A percentile compares a stretch with the other conserved stretches of the same genome.
Evolutionary conservation across 805 yeast genomes (phyloP).

Genomic region (Yarrowia osloensis): DNA sequence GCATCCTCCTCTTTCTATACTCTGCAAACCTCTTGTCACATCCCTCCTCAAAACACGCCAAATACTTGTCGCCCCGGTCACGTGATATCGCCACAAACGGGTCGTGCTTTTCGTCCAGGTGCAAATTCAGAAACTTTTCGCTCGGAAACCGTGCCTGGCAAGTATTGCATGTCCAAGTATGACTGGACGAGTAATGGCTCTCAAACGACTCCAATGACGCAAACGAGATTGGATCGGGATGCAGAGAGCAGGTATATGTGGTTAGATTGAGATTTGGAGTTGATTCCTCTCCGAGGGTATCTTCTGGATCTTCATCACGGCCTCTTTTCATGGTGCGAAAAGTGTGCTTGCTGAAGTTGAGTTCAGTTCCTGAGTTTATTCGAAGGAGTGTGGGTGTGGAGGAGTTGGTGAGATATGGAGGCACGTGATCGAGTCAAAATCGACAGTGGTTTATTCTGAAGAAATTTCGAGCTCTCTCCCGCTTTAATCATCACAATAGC

Average conservation of each 20-base stretch:
- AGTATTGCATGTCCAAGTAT: constrained; percentile 8
- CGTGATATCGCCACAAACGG: constrained; percentile 15
- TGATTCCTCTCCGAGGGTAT: background rate
- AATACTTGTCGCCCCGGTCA: constrained; percentile 22
- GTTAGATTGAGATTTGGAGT: background rate
- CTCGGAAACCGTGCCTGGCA: constrained; percentile 8
- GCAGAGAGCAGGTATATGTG: constrained; percentile 13
- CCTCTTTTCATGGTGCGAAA: background rate
- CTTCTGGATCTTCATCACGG: background rate
- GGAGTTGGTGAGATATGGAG: no score
- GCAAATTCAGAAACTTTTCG: constrained; percentile 4
- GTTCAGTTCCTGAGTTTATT: no score
- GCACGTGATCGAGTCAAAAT: no score
- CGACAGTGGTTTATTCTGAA: no score
- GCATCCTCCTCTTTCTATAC: background rate
- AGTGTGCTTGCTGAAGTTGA: background rate
- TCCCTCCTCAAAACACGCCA: background rate
- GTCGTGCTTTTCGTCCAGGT: constrained; percentile 24
- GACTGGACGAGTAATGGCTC: background rate
- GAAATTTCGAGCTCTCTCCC: no score
- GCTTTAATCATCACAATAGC: no score
- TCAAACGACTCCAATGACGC: constrained; percentile 16
- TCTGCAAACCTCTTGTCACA: constrained; percentile 6
- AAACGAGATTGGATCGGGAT: background rate
- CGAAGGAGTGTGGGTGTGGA: no score